Conservation (phyloP, 192 early-diverging fungal species). For the Coemansia sp. region DNA sequence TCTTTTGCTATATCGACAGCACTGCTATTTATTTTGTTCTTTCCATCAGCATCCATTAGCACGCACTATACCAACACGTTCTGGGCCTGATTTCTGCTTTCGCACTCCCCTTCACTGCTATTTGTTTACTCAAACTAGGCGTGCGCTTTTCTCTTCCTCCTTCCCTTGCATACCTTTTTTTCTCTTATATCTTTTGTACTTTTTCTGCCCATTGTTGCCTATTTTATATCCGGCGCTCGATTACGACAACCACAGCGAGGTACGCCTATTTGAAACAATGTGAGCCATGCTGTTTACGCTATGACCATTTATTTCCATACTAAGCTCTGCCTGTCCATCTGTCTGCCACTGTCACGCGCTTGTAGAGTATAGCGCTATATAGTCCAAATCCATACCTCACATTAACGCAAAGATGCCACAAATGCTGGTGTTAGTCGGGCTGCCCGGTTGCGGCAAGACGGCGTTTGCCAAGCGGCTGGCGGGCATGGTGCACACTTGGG, state of each 20-base stretch:
- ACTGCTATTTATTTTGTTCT: background rate
- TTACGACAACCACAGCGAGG: background rate
- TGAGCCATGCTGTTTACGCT: too few species aligned
- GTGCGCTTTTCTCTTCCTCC: background rate
- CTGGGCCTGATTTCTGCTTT: conserved; percentile 8
- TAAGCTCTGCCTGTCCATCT: too few species aligned
- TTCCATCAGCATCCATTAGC: background rate
- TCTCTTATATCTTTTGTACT: conserved; percentile 3
- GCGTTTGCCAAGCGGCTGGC: conserved; percentile 63
- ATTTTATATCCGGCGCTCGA: conserved; percentile 16
- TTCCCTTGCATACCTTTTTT: conserved; percentile 5
- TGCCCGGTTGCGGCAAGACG: conserved; percentile 78
- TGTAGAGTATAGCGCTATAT: conserved; percentile 2
- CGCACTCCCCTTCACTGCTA: background rate
- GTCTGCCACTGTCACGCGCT: background rate
- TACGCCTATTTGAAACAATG: too few species aligned
- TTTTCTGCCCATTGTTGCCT: background rate
- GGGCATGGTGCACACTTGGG: conserved; percentile 56
- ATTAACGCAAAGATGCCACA: conserved; percentile 44
- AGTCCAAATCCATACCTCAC: too few species aligned
- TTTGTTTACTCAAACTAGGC: conserved; percentile 3
- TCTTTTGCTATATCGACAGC: background rate
- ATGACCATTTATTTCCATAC: too few species aligned
- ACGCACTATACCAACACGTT: background rate
- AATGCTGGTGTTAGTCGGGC: conserved; percentile 72